Evolutionary conservation across 1,284 basidiomycete species (phyloP).

Genomic region (Apiotrichum laibachii): DNA sequence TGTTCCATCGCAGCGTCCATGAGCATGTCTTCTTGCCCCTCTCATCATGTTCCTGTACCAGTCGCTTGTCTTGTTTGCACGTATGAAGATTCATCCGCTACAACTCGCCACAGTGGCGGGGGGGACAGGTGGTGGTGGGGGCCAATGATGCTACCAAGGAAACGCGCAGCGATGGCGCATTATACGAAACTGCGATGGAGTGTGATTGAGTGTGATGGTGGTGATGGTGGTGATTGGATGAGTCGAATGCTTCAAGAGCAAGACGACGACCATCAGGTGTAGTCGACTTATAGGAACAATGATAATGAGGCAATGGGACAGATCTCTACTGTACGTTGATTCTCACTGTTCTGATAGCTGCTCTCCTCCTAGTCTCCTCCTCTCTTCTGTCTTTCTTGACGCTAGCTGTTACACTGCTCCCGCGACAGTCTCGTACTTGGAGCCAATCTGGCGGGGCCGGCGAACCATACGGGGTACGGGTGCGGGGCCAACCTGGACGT

Average conservation of each 20-base stretch:
- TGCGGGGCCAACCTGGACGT: not conserved
- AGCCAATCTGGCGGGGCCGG: not conserved
- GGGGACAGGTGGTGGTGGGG: no score
- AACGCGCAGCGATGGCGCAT: not conserved
- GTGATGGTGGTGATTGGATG: not conserved
- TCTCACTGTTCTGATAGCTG: not conserved
- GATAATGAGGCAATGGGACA: no score
- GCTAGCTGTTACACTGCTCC: not conserved
- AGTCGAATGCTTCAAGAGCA: no score
- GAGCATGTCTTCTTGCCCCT: no score
- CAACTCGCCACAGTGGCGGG: conserved; percentile 5
- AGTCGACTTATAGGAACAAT: no score
- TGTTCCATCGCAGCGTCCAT: no score
- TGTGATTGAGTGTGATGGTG: not conserved
- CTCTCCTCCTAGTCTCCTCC: not conserved
- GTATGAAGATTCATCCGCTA: conserved; percentile 6
- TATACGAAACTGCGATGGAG: not conserved
- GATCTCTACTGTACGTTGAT: not conserved
- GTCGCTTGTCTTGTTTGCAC: no score
- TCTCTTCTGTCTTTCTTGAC: not conserved
- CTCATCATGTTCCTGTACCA: no score
- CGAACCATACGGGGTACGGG: not conserved
- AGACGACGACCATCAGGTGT: not conserved
- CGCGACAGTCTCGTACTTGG: conserved; percentile 4
- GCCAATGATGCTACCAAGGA: conserved; percentile 5